These are phyloP conservation scores for Kregervanrija fluxuum DNA, from an alignment of 805 yeast species.

Conservation along the genomic window DNA sequence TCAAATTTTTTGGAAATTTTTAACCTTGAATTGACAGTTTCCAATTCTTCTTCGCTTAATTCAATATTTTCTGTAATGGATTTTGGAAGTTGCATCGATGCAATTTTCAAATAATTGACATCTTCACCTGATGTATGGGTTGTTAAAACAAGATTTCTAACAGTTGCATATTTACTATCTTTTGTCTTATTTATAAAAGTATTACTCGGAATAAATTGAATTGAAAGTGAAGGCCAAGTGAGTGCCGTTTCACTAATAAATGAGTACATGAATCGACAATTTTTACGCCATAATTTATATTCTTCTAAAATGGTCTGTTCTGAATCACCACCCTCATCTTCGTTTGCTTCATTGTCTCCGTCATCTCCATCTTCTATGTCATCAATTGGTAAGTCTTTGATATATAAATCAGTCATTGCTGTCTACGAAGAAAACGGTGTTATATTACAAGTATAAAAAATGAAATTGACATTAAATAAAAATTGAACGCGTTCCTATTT, in stretches of 20 bases:
- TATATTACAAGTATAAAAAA: too few species aligned
- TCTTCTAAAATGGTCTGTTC: slow-evolving; percentile 52
- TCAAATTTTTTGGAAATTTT: slow-evolving; percentile 54
- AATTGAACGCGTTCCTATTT: too few species aligned
- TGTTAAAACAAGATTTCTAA: slow-evolving; percentile 52
- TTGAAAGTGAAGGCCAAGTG: slow-evolving; percentile 76
- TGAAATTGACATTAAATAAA: too few species aligned
- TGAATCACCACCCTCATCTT: slow-evolving; percentile 21
- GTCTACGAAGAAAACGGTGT: too few species aligned
- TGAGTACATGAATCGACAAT: slow-evolving; percentile 76
- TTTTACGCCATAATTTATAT: slow-evolving; percentile 73
- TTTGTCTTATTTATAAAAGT: slow-evolving; percentile 19
- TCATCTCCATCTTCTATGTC: slow-evolving; percentile 8
- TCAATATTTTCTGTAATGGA: slow-evolving; percentile 23
- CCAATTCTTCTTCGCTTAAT: slow-evolving; percentile 21
- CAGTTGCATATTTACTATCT: slow-evolving; percentile 23
- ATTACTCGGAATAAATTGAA: slow-evolving; percentile 63
- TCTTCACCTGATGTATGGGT: slow-evolving; percentile 73
- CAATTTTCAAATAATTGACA: slow-evolving; percentile 57
- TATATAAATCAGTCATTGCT: too few species aligned
- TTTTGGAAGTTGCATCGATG: slow-evolving; percentile 51
- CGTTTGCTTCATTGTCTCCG: slow-evolving; percentile 3
- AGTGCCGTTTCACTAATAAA: slow-evolving; percentile 74
- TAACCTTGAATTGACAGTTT: slow-evolving; percentile 44
- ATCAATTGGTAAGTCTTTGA: not conserved